phyloP scores from a whole-genome alignment of 805 yeast species.

The Lipomyces anomalus region DNA sequence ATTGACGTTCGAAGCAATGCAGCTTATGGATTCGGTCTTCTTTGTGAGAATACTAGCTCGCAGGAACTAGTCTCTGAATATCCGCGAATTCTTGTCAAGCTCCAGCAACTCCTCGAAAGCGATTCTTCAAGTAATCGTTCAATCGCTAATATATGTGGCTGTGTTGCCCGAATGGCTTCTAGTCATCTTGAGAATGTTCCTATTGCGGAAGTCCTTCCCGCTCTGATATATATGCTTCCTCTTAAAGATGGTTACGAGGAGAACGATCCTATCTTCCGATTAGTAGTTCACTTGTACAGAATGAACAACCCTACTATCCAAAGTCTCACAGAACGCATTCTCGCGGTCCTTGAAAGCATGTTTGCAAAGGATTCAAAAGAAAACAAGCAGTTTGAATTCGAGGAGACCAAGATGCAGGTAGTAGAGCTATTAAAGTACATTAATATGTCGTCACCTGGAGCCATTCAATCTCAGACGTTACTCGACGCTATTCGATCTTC shows the following conservation, averaged over 20 bases:
- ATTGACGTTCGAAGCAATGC: constrained; percentile 90
- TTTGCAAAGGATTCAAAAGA: constrained; percentile 73
- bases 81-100: constrained; percentile 58
- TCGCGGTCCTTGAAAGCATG: constrained; percentile 62
- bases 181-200: constrained; percentile 71
- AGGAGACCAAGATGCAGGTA: constrained; percentile 58
- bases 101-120: constrained; percentile 68
- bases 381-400: constrained; percentile 70
- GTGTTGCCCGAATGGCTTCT: constrained; percentile 87
- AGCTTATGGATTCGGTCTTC: constrained; percentile 89
- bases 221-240: constrained; percentile 72
- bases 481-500: constrained; percentile 4
- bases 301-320: constrained; percentile 49
- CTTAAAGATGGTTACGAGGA: constrained; percentile 86
- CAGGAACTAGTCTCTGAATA: constrained; percentile 58
- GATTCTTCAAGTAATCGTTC: constrained; percentile 54
- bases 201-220: constrained; percentile 67
- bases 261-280: constrained; percentile 80
- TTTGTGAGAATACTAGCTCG: constrained; percentile 50
- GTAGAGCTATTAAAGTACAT: constrained; percentile 67
- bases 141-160: constrained; percentile 89
- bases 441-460: constrained; percentile 57
- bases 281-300: constrained; percentile 64
- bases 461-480: constrained; percentile 5
- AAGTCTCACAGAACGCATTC: constrained; percentile 38